Conservation (phyloP, 1,139 yeast genomes). For the Geotrichum bryndzae region DNA sequence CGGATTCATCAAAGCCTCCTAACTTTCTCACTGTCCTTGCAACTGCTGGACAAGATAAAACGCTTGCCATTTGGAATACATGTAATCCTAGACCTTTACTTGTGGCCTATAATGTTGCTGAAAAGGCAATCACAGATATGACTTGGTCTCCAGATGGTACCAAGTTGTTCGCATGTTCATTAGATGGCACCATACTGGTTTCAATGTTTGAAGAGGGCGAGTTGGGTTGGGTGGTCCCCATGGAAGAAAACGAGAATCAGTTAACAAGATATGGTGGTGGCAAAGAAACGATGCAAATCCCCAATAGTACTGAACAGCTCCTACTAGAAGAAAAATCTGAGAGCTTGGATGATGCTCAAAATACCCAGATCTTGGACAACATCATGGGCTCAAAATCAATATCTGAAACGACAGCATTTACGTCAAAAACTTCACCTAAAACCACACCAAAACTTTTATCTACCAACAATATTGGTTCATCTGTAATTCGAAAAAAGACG, state of each 20-base stretch:
- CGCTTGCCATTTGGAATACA: constrained; percentile 84
- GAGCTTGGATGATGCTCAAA: constrained; percentile 4
- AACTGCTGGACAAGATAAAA: constrained; percentile 78
- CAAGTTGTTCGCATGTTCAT: constrained; percentile 63
- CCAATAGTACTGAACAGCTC: constrained; percentile 15
- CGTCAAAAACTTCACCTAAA: neutral
- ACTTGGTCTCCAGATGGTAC: constrained; percentile 82
- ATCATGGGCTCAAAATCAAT: constrained; percentile 9
- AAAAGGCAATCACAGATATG: constrained; percentile 63
- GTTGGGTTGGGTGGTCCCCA: constrained; percentile 64
- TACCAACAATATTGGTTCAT: constrained; percentile 1
- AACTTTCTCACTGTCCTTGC: constrained; percentile 60
- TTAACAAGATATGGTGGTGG: constrained; percentile 84
- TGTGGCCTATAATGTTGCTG: constrained; percentile 59
- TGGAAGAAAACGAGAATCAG: constrained; percentile 61
- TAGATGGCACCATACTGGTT: constrained; percentile 78
- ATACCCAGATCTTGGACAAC: constrained; percentile 2
- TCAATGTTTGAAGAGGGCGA: constrained; percentile 66
- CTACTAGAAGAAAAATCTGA: constrained; percentile 19
- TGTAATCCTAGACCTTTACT: constrained; percentile 65
- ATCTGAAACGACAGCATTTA: neutral
- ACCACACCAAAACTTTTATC: neutral
- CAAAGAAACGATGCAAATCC: constrained; percentile 45
- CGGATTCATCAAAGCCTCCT: neutral
- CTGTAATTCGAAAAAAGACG: constrained; percentile 24